These are phyloP conservation scores for Lentinula raphanica DNA, from an alignment of 768 basidiomycete species.

Conservation along the genomic window DNA sequence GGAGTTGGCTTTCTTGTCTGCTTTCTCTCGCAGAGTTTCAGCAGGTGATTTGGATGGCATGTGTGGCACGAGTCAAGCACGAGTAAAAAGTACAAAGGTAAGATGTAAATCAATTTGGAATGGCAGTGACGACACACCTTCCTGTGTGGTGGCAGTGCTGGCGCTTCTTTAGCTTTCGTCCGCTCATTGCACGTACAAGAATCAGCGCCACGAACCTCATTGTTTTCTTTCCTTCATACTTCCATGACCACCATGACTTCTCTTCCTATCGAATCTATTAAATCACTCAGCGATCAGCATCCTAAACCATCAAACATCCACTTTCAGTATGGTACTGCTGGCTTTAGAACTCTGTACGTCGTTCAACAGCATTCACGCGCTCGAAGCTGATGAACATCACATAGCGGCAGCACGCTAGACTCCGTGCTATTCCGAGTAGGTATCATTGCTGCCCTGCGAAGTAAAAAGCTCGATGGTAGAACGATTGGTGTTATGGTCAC, in stretches of 20 bases:
- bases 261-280: constrained; percentile 41
- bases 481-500: constrained; percentile 98
- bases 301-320: constrained; percentile 64
- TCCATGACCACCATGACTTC: constrained; percentile 27
- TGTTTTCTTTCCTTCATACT: not conserved
- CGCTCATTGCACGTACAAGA: not conserved
- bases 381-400: constrained; percentile 9
- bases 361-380: constrained; percentile 6
- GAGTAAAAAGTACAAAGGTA: constrained; percentile 9
- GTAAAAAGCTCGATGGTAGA: constrained; percentile 86
- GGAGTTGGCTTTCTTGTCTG: constrained; percentile 87
- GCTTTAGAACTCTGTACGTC: constrained; percentile 85
- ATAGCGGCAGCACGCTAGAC: constrained; percentile 68
- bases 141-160: not conserved
- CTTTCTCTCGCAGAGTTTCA: constrained; percentile 73
- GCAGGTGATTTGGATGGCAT: constrained; percentile 79
- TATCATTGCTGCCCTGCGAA: constrained; percentile 82
- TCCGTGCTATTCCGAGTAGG: constrained; percentile 94
- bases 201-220: not conserved
- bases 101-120: constrained; percentile 9
- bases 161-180: not conserved
- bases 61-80: constrained; percentile 13
- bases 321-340: constrained; percentile 91
- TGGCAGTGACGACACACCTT: constrained; percentile 2
- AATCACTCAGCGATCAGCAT: constrained; percentile 50